A percentile compares a stretch with the other conserved stretches of the same genome.
These are phyloP conservation scores for Geotrichum citri-aurantii DNA, from an alignment of 1,139 yeast species.

Conservation along the genomic window DNA sequence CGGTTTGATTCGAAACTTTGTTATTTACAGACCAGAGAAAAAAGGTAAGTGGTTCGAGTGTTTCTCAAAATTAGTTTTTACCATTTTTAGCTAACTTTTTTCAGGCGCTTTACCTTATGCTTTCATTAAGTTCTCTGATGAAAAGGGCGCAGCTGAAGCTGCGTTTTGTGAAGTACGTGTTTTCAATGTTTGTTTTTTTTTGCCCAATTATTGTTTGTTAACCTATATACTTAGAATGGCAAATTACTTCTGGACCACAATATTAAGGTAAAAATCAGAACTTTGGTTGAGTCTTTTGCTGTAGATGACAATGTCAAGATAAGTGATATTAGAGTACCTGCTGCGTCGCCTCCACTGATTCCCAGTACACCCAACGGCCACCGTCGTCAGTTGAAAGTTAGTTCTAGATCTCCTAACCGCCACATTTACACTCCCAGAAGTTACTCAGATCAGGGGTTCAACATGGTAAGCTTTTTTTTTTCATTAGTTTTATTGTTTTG, in stretches of 20 bases:
- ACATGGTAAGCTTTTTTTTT: not conserved
- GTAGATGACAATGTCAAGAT: constrained; percentile 18
- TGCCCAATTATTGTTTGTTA: no score
- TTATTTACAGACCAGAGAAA: constrained; percentile 10
- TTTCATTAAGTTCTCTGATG: constrained; percentile 14
- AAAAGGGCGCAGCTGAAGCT: constrained; percentile 11
- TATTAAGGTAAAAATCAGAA: constrained; percentile 7
- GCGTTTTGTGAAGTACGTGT: constrained; percentile 13
- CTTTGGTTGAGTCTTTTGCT: constrained; percentile 16
- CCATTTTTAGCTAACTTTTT: not conserved
- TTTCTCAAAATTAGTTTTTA: not conserved
- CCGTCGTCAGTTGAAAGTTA: constrained; percentile 8
- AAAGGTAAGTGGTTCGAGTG: not conserved
- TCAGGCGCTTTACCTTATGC: constrained; percentile 4
- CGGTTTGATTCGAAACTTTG: constrained; percentile 16
- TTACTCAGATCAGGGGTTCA: constrained; percentile 12
- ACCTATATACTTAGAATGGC: no score
- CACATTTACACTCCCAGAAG: constrained; percentile 13
- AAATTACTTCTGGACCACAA: not conserved
- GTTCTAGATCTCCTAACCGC: not conserved
- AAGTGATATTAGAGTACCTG: constrained; percentile 19
- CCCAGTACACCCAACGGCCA: constrained; percentile 3
- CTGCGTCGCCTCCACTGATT: constrained; percentile 18
- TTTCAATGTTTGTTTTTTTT: not conserved
- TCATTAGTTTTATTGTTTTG: no score